Evolutionary conservation across 495 filamentous ascomycete genomes (phyloP), one percentile per base, ranked within the genome.

Genomic region (Aspergillus biplanus): DNA sequence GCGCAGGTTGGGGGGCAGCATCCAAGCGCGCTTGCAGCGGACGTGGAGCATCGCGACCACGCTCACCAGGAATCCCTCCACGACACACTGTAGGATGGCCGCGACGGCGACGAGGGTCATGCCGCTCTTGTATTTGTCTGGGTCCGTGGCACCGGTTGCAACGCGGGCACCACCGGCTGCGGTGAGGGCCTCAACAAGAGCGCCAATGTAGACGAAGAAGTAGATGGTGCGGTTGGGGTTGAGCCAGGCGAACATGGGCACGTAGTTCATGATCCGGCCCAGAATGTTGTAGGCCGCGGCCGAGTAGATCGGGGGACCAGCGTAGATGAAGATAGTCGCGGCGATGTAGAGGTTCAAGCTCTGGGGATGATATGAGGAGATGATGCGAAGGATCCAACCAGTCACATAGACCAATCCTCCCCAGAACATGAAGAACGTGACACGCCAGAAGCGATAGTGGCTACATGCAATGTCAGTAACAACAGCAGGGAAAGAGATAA

Each of bases 231-330:
- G 74, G 50, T 74, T 68, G 8, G 77, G 78, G 55, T 78, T 70
- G 9, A 82, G 63, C 3, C 76, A 72, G 31, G 79, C 69, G 64
- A 77, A 70, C 76, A 79, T 72, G 35, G 70, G 77, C 31, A 82
- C 69, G 56, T 76, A 77, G 66, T 78, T 67, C 67, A 86, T 82
- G n/a, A 87, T 55, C 5, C 84, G 78, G 0, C 80, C 85, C 35
- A 87, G 76, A 27, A 83, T 71, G 71, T 86, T 87, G 69, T 87
- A 87, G 13, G 85, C 82, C 0, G 84, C 80, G 8, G 85, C 85
- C 0, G 85, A 85, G 67, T 81, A 84, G 18, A 86, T 67, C 1
- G 82, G 83, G 9, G 83, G 84, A 2, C 80, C 81, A 2, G 83
- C 67, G 37, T 85, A 81, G 35, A 86, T 77, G 58, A 85, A 78